These are phyloP conservation scores for Epichloe gansuensis DNA, from an alignment of 2,329 filamentous ascomycete genomes.

Conservation along the genomic window DNA sequence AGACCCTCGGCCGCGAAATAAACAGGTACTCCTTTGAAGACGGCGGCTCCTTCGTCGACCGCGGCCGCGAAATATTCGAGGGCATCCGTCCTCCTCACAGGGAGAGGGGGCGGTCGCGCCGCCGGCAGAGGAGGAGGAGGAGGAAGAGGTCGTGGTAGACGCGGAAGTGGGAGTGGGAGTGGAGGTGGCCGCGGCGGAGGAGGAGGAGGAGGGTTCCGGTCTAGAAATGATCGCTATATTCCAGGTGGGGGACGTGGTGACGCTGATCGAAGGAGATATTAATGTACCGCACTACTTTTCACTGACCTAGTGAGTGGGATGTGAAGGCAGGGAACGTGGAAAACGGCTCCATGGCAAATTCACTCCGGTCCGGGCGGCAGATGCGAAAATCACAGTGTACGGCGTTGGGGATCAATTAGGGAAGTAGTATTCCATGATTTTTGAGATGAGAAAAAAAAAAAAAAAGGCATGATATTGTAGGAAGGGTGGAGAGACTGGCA, in stretches of 20 bases:
- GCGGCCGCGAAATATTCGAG: slow-evolving; percentile 57
- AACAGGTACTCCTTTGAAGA: slow-evolving; percentile 66
- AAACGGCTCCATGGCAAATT: too few species aligned
- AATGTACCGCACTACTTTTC: too few species aligned
- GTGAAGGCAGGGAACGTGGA: too few species aligned
- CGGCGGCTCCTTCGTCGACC: slow-evolving; percentile 53
- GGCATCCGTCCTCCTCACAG: slow-evolving; percentile 49
- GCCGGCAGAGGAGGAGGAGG: slow-evolving; percentile 13
- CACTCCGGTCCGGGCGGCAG: too few species aligned
- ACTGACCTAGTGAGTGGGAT: too few species aligned
- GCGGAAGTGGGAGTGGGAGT: slow-evolving; percentile 16
- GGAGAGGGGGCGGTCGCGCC: slow-evolving; percentile 24
- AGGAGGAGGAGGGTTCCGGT: slow-evolving; percentile 14
- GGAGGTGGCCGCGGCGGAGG: slow-evolving; percentile 16
- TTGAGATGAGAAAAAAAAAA: too few species aligned
- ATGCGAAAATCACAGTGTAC: too few species aligned
- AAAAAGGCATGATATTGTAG: too few species aligned
- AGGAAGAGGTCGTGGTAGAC: slow-evolving; percentile 17
- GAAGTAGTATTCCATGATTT: too few species aligned
- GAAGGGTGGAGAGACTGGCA: too few species aligned
- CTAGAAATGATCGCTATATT: slow-evolving; percentile 11
- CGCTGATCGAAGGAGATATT: background rate
- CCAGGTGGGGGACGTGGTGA: slow-evolving; percentile 6
- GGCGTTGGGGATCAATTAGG: too few species aligned
- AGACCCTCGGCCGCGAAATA: slow-evolving; percentile 35